phyloP scores from a whole-genome alignment of 2,329 filamentous ascomycete species.

The Ambrosiella xylebori region DNA sequence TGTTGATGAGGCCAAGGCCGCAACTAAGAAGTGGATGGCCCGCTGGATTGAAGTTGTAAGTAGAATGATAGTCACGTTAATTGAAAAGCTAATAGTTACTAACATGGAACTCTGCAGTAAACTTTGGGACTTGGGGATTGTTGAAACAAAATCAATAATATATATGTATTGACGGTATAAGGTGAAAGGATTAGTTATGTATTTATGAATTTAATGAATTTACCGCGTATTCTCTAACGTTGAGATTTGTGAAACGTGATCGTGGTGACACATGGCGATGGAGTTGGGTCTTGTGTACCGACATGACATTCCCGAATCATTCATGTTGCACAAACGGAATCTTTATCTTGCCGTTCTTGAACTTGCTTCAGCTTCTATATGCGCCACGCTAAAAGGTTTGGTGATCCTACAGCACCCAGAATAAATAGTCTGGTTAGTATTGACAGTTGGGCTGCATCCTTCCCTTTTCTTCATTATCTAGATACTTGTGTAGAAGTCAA shows the following conservation, averaged over 20 bases:
- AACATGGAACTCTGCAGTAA: neutral
- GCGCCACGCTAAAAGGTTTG: too few relatives aligned
- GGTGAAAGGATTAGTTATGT: neutral
- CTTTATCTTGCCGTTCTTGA: too few relatives aligned
- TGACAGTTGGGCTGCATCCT: too few relatives aligned
- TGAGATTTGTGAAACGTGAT: too few relatives aligned
- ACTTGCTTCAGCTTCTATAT: too few relatives aligned
- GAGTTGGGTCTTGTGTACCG: too few relatives aligned
- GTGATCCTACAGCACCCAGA: too few relatives aligned
- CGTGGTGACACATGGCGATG: neutral
- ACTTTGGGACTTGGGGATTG: neutral
- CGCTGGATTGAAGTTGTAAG: conserved; percentile 38
- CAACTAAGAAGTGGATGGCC: conserved; percentile 50
- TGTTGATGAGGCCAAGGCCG: conserved; percentile 50
- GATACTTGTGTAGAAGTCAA: too few relatives aligned
- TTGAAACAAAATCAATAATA: neutral
- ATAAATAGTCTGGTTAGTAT: too few relatives aligned
- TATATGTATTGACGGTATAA: neutral
- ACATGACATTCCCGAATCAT: too few relatives aligned
- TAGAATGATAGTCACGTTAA: neutral
- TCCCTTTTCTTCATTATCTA: too few relatives aligned
- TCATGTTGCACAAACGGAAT: too few relatives aligned
- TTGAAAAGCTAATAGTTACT: neutral
- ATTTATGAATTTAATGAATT: neutral
- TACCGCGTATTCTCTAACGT: neutral